Evolutionary conservation across 2,329 filamentous ascomycete genomes (phyloP), one percentile per base, ranked within the genome.

Genomic region (Immersiporthe knoxdaviesiana): DNA sequence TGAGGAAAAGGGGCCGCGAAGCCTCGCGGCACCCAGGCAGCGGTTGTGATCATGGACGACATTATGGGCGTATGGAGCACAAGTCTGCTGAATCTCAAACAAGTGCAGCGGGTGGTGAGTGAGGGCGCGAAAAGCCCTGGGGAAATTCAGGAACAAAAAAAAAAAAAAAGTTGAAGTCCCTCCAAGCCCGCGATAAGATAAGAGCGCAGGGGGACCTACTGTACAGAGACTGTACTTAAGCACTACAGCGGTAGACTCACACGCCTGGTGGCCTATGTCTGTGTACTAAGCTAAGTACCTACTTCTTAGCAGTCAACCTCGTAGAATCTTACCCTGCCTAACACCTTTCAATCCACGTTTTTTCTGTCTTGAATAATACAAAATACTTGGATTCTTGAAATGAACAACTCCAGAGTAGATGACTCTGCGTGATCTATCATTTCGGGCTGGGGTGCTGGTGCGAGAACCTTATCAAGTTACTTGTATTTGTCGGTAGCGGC

Each of bases 1-100:
- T 86, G 85, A 21, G 91, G 91, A 74, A 93, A 93, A 63, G 90
- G 90, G 61, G 92, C 91, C 67, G 91, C 90, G 75, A 91, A 92
- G 65, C 91, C 91, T 70, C 91, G 87, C 75, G 90, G 90, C 77
- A 93, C 91, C 91, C 91, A 94, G 65, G 90, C 82, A 27, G 91
- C 88, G 30, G 90, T 88, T 63, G 92, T 92, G 72, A 93, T 92
- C 91, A 93, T 94, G 74, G 90, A 67, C 56, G 65, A 91, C 85
- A 87, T 87, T 64, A 73, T 77, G 77, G n/a, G 72, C 75, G 58
- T 63, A 27, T 35, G 27, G 27, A 47, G 6, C 44, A 37, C 35
- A 50, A 64, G 32, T 32, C 59, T 65, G 67, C 41, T 41, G 30
- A 39, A 27, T 30, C 21, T 66, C 21, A 60, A 52, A 35, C 16